Conservation (phyloP, 2,329 filamentous ascomycete genomes). For the Ophiosphaerella herpotricha region DNA sequence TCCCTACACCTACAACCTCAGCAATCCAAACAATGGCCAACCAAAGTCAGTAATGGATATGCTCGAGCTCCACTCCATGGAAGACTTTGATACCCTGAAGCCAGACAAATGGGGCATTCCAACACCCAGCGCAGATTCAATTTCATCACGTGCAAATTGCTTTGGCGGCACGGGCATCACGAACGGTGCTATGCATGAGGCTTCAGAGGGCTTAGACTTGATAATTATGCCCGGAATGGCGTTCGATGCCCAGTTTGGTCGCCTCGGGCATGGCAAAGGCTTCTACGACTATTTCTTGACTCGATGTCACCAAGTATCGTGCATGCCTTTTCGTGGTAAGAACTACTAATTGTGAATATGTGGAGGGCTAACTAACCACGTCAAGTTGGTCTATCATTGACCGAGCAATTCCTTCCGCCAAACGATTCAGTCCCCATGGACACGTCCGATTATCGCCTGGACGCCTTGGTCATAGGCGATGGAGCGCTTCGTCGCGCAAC, state of each 20-base stretch:
- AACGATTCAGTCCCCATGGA: constrained; percentile 73
- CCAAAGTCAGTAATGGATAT: constrained; percentile 88
- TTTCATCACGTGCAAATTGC: constrained; percentile 71
- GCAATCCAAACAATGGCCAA: constrained; percentile 43
- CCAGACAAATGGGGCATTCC: constrained; percentile 93
- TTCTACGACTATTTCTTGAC: constrained; percentile 96
- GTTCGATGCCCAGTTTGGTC: constrained; percentile 75
- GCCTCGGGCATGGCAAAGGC: constrained; percentile 91
- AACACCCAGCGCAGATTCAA: constrained; percentile 70
- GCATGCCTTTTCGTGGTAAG: constrained; percentile 65
- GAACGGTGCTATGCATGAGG: constrained; percentile 40
- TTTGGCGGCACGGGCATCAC: constrained; percentile 66
- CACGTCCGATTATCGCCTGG: constrained; percentile 76
- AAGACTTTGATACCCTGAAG: constrained; percentile 77
- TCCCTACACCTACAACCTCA: constrained; percentile 77
- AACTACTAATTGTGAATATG: constrained; percentile 34
- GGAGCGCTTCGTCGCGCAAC: constrained; percentile 55
- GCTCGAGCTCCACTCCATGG: constrained; percentile 73
- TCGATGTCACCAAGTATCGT: constrained; percentile 64
- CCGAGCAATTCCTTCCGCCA: constrained; percentile 77
- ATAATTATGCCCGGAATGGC: constrained; percentile 92
- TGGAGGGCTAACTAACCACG: constrained; percentile 44
- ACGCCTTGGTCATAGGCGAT: constrained; percentile 75
- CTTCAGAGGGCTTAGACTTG: constrained; percentile 67
- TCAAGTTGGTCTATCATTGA: constrained; percentile 77